Evolutionary conservation across 1,139 yeast species (phyloP).

Genomic region (Yamadazyma dushanensis): DNA sequence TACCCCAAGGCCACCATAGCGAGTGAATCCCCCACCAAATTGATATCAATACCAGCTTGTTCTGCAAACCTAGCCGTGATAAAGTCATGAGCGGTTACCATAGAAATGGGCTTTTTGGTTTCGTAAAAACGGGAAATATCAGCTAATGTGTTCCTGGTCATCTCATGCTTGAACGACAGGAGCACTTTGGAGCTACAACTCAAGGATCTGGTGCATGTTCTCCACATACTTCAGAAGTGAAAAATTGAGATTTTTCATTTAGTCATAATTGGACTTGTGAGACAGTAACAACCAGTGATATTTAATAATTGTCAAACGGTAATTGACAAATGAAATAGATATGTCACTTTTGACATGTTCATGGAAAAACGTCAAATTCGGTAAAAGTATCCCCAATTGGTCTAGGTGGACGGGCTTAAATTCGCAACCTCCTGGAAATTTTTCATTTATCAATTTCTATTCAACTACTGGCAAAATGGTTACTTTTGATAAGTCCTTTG

Average conservation of each 20-base stretch:
- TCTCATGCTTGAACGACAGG: conserved; percentile 16
- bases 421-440: neutral
- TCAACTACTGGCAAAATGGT: conserved; percentile 23
- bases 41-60: conserved; percentile 64
- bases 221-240: neutral
- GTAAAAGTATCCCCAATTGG: neutral
- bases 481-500: conserved; percentile 34
- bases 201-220: conserved; percentile 4
- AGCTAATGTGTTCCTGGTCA: conserved; percentile 29
- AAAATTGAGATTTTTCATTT: neutral
- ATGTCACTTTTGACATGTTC: too few relatives aligned
- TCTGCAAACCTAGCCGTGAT: conserved; percentile 77
- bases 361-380: too few relatives aligned
- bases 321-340: too few relatives aligned
- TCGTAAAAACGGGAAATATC: conserved; percentile 47
- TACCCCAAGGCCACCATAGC: conserved; percentile 92
- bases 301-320: too few relatives aligned
- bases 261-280: neutral
- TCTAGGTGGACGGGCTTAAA: neutral
- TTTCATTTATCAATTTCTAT: neutral
- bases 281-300: too few relatives aligned
- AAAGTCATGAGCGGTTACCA: conserved; percentile 86
- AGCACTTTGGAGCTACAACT: neutral
- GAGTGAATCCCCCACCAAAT: conserved; percentile 86
- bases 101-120: conserved; percentile 56